Percentiles rank a stretch among this genome's conserved stretches.
These are phyloP conservation scores for Eimeria mitis DNA, from an alignment of 169 alveolate genomes.

Conservation along the genomic window DNA sequence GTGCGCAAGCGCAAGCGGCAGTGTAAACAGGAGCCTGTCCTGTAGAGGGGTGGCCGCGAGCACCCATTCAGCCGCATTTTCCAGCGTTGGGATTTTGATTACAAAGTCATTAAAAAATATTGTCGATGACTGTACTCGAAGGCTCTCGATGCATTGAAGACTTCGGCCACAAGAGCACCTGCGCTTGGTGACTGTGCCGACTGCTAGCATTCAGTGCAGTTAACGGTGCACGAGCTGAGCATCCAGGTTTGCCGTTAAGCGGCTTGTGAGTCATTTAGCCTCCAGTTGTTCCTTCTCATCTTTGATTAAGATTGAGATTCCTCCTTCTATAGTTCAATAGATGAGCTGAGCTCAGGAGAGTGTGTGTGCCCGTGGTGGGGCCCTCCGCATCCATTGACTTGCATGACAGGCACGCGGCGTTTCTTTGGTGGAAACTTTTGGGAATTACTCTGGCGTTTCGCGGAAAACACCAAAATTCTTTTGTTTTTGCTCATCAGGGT, in stretches of 20 bases:
- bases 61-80: not conserved
- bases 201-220: not conserved
- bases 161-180: not conserved
- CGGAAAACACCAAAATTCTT: not conserved
- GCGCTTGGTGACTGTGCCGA: not conserved
- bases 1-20: not conserved
- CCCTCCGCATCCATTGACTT: conserved; percentile 27
- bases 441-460: not conserved
- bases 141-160: not conserved
- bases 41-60: not conserved
- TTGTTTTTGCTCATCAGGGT: not conserved
- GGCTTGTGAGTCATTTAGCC: not conserved
- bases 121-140: not conserved
- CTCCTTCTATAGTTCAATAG: not conserved
- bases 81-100: not conserved
- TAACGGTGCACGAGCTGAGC: not conserved
- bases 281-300: not conserved
- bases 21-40: not conserved
- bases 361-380: conserved; percentile 41
- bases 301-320: not conserved
- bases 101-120: not conserved
- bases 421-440: not conserved
- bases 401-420: conserved; percentile 7
- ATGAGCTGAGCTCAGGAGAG: not conserved
- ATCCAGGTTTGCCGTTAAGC: not conserved